Evolutionary conservation across 108 stramenopile genomes (phyloP).

Genomic region (Nitzschia inconspicua): DNA sequence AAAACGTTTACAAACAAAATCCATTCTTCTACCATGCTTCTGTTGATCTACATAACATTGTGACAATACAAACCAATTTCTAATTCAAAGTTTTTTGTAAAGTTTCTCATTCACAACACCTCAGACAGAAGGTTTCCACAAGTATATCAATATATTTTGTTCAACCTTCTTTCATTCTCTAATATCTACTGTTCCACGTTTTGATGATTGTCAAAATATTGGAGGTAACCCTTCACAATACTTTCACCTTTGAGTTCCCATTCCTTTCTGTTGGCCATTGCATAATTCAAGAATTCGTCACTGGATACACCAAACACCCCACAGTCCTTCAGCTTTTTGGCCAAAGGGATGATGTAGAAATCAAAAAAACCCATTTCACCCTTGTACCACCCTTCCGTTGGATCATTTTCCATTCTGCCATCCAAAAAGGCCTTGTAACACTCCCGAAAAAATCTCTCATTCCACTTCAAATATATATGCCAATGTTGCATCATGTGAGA

Average conservation of each 20-base stretch:
- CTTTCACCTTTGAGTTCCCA: background rate
- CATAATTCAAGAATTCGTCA: conserved; percentile 12
- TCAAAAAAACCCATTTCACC: conserved; percentile 10
- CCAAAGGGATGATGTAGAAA: conserved; percentile 5
- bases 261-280: background rate
- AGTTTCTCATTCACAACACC: too few relatives aligned
- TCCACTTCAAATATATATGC: conserved; percentile 43
- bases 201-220: too few relatives aligned
- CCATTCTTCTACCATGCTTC: too few relatives aligned
- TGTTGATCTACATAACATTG: too few relatives aligned
- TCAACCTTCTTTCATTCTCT: too few relatives aligned
- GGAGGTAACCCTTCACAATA: too few relatives aligned
- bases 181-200: too few relatives aligned
- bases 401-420: background rate
- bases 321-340: conserved; percentile 11
- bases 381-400: background rate
- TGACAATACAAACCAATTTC: too few relatives aligned
- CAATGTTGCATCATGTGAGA: conserved; percentile 38
- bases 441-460: conserved; percentile 41
- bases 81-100: too few relatives aligned
- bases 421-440: conserved; percentile 1
- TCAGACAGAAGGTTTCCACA: too few relatives aligned
- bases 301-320: conserved; percentile 6
- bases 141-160: too few relatives aligned
- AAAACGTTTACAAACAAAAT: too few relatives aligned